Conservation (phyloP, 2,329 filamentous ascomycete species). For the Diaporthe humulicola region DNA sequence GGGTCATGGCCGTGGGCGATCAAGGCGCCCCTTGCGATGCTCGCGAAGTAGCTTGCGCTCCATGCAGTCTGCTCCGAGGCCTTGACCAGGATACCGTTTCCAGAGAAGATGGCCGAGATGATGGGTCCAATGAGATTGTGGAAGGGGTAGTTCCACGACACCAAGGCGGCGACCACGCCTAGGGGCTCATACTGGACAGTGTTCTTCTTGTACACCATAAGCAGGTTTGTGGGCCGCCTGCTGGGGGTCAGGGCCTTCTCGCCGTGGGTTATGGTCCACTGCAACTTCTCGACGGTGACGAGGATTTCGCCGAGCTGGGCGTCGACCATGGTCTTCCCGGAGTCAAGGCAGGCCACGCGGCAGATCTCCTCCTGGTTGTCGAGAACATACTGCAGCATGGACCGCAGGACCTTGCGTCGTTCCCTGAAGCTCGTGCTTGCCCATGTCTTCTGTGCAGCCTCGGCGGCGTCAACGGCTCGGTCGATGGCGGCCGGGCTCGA, state of each 20-base stretch:
- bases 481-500: slow-evolving; percentile 84
- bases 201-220: slow-evolving; percentile 97
- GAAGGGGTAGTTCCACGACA: slow-evolving; percentile 98
- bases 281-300: slow-evolving; percentile 92
- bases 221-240: slow-evolving; percentile 84
- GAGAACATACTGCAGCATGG: slow-evolving; percentile 85
- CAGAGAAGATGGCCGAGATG: slow-evolving; percentile 52
- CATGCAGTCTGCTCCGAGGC: slow-evolving; percentile 96
- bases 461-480: slow-evolving; percentile 79
- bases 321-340: slow-evolving; percentile 96
- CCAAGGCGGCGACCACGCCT: slow-evolving; percentile 90
- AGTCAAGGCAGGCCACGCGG: slow-evolving; percentile 87
- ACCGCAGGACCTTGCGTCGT: slow-evolving; percentile 82
- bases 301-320: slow-evolving; percentile 94
- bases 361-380: slow-evolving; percentile 92
- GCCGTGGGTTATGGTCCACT: slow-evolving; percentile 93
- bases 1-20: slow-evolving; percentile 85
- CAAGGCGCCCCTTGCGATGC: slow-evolving; percentile 83
- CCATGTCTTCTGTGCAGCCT: slow-evolving; percentile 83
- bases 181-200: slow-evolving; percentile 91
- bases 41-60: slow-evolving; percentile 86
- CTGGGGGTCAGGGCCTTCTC: slow-evolving; percentile 82
- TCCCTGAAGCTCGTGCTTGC: slow-evolving; percentile 81
- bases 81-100: slow-evolving; percentile 94
- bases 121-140: slow-evolving; percentile 72